Conservation (phyloP, 2,329 filamentous ascomycete species). For the Penicillium polonicum region DNA sequence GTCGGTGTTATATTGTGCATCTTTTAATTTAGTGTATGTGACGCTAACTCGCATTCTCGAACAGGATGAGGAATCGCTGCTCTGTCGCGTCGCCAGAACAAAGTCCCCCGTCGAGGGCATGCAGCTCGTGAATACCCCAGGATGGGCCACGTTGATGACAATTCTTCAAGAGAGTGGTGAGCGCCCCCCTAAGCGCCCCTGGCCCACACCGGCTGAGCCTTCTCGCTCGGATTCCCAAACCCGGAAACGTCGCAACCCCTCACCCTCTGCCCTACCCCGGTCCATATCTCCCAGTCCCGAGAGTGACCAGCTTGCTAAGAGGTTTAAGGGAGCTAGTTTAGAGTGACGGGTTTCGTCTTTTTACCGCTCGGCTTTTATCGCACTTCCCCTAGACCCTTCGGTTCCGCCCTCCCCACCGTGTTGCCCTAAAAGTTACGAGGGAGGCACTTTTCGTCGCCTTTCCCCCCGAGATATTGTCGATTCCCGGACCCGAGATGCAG, state of each 20-base stretch:
- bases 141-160: constrained; percentile 90
- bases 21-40: constrained; percentile 6
- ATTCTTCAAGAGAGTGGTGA: constrained; percentile 98
- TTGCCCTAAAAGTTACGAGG: not conserved
- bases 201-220: constrained; percentile 44
- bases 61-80: constrained; percentile 83
- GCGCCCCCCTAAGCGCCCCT: constrained; percentile 75
- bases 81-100: constrained; percentile 79
- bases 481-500: not conserved
- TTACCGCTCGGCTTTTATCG: constrained; percentile 8
- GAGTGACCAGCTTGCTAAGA: constrained; percentile 63
- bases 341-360: constrained; percentile 32
- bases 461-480: not conserved
- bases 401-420: constrained; percentile 1
- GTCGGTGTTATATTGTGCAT: constrained; percentile 51
- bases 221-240: constrained; percentile 33
- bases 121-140: constrained; percentile 79
- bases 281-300: constrained; percentile 47
- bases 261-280: constrained; percentile 28
- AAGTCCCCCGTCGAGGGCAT: constrained; percentile 79
- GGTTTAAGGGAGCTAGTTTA: constrained; percentile 63
- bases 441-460: not conserved
- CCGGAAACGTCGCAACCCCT: constrained; percentile 30
- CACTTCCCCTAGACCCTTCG: not conserved
- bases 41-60: constrained; percentile 12